A percentile compares a stretch with the other conserved stretches of the same genome.
These are phyloP conservation scores for Penicillium pancosmium DNA, from an alignment of 495 filamentous ascomycete species.

Conservation along the genomic window DNA sequence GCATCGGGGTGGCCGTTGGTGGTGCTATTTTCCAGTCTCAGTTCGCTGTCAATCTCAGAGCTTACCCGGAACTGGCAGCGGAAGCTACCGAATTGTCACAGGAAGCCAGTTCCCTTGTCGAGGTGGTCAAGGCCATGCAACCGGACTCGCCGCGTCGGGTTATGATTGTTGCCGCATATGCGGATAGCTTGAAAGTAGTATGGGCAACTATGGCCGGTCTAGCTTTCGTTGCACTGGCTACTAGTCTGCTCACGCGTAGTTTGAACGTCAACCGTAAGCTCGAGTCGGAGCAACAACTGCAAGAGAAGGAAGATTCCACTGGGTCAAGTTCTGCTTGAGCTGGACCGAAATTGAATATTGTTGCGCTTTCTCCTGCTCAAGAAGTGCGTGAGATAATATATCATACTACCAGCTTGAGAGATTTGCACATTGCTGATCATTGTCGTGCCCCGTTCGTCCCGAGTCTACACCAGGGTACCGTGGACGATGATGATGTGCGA, in stretches of 20 bases:
- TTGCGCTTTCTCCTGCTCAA: too few relatives aligned
- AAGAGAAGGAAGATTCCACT: background rate
- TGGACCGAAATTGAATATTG: background rate
- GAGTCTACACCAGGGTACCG: too few relatives aligned
- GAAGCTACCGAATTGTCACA: constrained; percentile 44
- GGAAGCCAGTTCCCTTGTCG: constrained; percentile 53
- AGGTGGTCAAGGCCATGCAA: constrained; percentile 51
- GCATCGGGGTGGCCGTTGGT: constrained; percentile 61
- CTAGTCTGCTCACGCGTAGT: constrained; percentile 15
- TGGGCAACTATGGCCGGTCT: constrained; percentile 34
- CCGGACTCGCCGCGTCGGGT: constrained; percentile 27
- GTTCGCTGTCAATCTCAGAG: constrained; percentile 33
- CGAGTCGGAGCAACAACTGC: constrained; percentile 7
- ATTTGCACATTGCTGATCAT: too few relatives aligned
- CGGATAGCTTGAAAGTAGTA: constrained; percentile 47
- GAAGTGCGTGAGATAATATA: too few relatives aligned
- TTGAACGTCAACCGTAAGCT: background rate
- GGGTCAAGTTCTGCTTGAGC: background rate
- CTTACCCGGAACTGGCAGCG: constrained; percentile 33
- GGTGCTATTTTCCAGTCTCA: constrained; percentile 61
- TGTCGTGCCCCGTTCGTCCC: too few relatives aligned
- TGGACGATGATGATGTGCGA: too few relatives aligned
- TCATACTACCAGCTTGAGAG: too few relatives aligned
- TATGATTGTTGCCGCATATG: constrained; percentile 47
- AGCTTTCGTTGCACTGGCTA: constrained; percentile 8